phyloP scores from a whole-genome alignment of 768 basidiomycete species.

The Leccinum truebloodii region DNA sequence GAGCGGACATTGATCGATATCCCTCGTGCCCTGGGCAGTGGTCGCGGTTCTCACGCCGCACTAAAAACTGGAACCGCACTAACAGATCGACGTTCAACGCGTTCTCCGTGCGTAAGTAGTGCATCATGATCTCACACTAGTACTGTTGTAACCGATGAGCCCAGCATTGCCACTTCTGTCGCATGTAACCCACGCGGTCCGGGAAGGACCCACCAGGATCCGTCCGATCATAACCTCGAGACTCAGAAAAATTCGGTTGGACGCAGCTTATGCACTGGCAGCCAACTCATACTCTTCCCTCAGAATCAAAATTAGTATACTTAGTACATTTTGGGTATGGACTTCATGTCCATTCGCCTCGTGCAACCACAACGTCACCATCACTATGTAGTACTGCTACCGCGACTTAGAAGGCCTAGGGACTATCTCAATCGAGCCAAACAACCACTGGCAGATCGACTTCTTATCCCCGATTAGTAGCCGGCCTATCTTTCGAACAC shows the following conservation, averaged over 20 bases:
- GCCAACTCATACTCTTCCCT: too few relatives aligned
- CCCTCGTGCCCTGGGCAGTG: not conserved
- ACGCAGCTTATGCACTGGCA: not conserved
- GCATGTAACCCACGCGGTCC: constrained; percentile 2
- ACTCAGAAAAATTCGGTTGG: not conserved
- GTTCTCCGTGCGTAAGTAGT: not conserved
- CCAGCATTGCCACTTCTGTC: not conserved
- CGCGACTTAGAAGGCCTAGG: too few relatives aligned
- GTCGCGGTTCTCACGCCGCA: not conserved
- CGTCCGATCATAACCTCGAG: not conserved
- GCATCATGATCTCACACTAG: not conserved
- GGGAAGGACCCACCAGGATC: not conserved
- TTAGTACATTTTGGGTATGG: too few relatives aligned
- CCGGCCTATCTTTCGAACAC: not conserved
- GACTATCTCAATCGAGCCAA: not conserved
- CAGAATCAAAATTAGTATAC: not conserved
- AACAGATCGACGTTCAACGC: constrained; percentile 2
- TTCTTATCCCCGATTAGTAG: not conserved
- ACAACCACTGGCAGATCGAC: not conserved
- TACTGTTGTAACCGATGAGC: not conserved
- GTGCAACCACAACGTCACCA: not conserved
- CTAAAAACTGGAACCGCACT: not conserved
- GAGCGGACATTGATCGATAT: constrained; percentile 1
- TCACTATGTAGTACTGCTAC: too few relatives aligned
- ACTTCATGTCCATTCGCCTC: not conserved